Conservation (phyloP, 352 stramenopile genomes). For the Globisporangium barbulae region DNA sequence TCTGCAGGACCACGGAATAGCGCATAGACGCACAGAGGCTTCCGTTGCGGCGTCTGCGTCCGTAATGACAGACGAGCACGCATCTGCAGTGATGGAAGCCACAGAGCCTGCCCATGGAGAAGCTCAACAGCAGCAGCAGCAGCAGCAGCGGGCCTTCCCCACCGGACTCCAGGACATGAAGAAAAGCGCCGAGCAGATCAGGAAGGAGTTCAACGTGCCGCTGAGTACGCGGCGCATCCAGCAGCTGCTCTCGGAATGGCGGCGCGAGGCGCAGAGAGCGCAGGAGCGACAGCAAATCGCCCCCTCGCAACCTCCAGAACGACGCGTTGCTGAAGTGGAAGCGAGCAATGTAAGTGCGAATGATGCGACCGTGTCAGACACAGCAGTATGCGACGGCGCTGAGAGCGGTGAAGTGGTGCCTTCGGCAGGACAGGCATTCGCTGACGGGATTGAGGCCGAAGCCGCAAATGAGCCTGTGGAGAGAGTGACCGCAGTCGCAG, state of each 20-base stretch:
- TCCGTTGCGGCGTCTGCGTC: background rate
- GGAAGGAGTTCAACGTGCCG: constrained; percentile 42
- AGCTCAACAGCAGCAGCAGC: background rate
- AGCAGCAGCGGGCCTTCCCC: too few species aligned
- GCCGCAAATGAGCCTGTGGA: background rate
- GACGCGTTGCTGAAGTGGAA: background rate
- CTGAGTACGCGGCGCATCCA: constrained; percentile 54
- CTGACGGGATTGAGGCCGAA: background rate
- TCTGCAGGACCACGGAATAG: background rate
- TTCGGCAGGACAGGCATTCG: background rate
- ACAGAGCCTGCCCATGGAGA: background rate
- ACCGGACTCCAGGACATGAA: constrained; percentile 14
- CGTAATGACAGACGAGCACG: background rate
- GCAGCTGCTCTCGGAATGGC: constrained; percentile 54
- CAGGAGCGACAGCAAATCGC: constrained; percentile 20
- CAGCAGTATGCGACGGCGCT: background rate
- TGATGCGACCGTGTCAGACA: background rate
- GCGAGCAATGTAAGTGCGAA: background rate
- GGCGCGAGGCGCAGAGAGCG: constrained; percentile 27
- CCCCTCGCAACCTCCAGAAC: background rate
- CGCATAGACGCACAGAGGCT: background rate
- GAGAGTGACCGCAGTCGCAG: background rate
- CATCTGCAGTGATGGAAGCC: too few species aligned
- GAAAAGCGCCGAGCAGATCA: constrained; percentile 48
- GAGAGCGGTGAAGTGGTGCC: background rate